phyloP scores from a whole-genome alignment of 1,284 basidiomycete species.

The Cryptococcus sp. region DNA sequence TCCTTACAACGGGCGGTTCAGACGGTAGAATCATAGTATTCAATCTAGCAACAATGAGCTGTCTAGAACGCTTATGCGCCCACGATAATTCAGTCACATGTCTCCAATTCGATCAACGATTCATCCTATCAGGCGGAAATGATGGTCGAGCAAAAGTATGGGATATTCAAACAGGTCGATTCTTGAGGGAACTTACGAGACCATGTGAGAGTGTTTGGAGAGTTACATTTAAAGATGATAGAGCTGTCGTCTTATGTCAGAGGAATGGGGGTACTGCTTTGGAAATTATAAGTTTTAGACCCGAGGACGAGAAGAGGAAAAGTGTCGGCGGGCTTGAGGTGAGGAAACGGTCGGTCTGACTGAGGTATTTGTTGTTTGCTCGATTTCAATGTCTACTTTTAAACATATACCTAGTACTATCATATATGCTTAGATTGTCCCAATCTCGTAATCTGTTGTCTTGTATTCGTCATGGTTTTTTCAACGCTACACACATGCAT shows the following conservation, averaged over 20 bases:
- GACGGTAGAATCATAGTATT: conserved; percentile 93
- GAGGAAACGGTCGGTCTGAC: no score
- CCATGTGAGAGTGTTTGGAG: conserved; percentile 84
- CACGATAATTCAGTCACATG: conserved; percentile 90
- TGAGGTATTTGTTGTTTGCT: no score
- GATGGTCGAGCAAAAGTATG: conserved; percentile 88
- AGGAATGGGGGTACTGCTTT: conserved; percentile 72
- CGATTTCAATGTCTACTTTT: no score
- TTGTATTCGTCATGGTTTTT: no score
- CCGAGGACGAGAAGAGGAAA: conserved; percentile 23
- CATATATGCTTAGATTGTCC: no score
- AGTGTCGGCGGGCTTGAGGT: no score
- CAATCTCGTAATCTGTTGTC: no score
- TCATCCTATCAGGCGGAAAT: conserved; percentile 65
- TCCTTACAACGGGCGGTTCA: conserved; percentile 85
- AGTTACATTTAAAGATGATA: conserved; percentile 70
- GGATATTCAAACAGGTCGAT: conserved; percentile 65
- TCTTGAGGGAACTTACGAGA: conserved; percentile 70
- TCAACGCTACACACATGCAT: no score
- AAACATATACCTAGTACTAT: no score
- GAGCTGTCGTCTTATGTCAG: conserved; percentile 77
- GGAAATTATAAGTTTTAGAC: conserved; percentile 59
- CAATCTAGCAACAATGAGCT: conserved; percentile 59
- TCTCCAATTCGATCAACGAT: conserved; percentile 79
- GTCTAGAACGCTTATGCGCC: conserved; percentile 53